These are phyloP conservation scores for Polygonum maritimum DNA, from an alignment of 148 eudicot species.

Conservation along the genomic window DNA sequence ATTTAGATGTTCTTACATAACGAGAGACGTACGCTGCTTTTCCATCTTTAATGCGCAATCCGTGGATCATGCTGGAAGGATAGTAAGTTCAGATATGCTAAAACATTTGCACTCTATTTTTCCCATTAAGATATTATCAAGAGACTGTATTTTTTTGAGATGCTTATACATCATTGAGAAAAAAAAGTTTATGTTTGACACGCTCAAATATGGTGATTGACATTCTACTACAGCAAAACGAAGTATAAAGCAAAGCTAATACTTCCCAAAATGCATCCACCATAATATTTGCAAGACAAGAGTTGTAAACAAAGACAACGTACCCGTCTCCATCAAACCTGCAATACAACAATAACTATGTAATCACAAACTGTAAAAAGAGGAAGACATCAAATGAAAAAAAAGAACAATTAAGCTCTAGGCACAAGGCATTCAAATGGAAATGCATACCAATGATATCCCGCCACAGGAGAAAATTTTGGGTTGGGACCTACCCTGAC, in stretches of 20 bases:
- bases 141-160: neutral
- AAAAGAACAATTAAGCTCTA: slow-evolving; percentile 1
- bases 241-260: neutral
- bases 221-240: neutral
- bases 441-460: slow-evolving; percentile 73
- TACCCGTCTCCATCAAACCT: slow-evolving; percentile 99
- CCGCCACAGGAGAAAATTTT: slow-evolving; percentile 84
- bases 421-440: neutral
- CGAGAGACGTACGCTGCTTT: slow-evolving; percentile 97
- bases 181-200: neutral
- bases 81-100: neutral
- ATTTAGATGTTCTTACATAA: slow-evolving; percentile 75
- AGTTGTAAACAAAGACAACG: slow-evolving; percentile 17
- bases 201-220: neutral
- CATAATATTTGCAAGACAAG: neutral
- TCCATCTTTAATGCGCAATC: slow-evolving; percentile 86
- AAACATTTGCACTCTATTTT: neutral
- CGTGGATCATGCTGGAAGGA: slow-evolving; percentile 75
- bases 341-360: slow-evolving; percentile 17
- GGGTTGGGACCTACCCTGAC: slow-evolving; percentile 96
- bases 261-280: neutral
- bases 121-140: neutral
- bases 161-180: neutral
- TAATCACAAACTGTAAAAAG: neutral
- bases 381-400: neutral